Base-by-base conservation (phyloP, 208 protist genomes). In the Leishmania guyanensis region DNA sequence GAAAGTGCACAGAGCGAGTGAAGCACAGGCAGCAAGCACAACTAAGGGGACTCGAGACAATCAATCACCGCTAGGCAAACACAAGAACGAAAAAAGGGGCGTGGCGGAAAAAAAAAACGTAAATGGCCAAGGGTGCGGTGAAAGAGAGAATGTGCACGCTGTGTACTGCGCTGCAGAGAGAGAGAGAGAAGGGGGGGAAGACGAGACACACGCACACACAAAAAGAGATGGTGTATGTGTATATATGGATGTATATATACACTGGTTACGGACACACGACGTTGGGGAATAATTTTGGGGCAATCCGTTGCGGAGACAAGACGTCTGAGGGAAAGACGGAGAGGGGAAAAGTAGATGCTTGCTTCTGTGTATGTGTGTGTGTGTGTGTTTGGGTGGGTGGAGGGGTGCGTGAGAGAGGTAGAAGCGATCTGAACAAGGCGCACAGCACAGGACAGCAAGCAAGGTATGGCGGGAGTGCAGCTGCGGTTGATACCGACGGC, bases 61-160 rank as follows among this genome's bases (percentile, higher is more conserved):
- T 43, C 20, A 17, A 33, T 43, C 33, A 33, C 65, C 12, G 10
- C 5, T 17, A 46, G 20, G 14, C 33, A 20, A 60, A 60, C 12
- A 39, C 20, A 69, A 69, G n/a, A 69, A 58, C 70, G 0, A 17
- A 33, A 20, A 83, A 43, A 33, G 16, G 66, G 16, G 43, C 65
- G n/a, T 29, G 68, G 29, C 66, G 68, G 48, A 72, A 70, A 75
- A 73, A 46, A n/a, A 17, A 29, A 70, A 83, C 43, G 43, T 4
- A 46, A 39, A 43, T n/a, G 3, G 60, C 36, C 6, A 73, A 79
- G 12, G 51, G 50, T n/a, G 60, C 78, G 78, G 66, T 29, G 29
- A 48, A 84, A 77, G 60, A 65, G 29, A 29, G 60, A 33, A 29
- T 26, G 16, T 14, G 60, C 60, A 3, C 22, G 29, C 26, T 33